phyloP scores from a whole-genome alignment of 2,329 filamentous ascomycete genomes.

The Lachnellula cervina region DNA sequence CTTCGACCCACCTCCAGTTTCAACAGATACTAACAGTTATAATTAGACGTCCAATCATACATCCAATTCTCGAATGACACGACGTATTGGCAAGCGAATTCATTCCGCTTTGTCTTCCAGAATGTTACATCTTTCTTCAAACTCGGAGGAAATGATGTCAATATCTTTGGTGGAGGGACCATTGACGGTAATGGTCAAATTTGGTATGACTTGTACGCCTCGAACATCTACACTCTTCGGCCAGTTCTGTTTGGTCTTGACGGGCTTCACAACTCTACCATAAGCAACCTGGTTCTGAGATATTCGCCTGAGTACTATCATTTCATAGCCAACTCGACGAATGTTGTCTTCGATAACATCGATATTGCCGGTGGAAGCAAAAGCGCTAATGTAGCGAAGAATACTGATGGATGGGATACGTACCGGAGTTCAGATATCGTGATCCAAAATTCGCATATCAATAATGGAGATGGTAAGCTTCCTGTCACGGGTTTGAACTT shows the following conservation, averaged over 20 bases:
- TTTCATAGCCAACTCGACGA: constrained; percentile 59
- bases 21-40: background rate
- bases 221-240: constrained; percentile 51
- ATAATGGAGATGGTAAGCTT: constrained; percentile 53
- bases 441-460: constrained; percentile 60
- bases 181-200: constrained; percentile 61
- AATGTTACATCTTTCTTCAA: constrained; percentile 64
- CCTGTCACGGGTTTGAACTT: background rate
- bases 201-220: constrained; percentile 54
- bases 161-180: constrained; percentile 61
- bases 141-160: constrained; percentile 60
- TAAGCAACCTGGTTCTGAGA: constrained; percentile 55
- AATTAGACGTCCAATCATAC: constrained; percentile 50
- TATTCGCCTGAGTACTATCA: constrained; percentile 59
- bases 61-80: constrained; percentile 63
- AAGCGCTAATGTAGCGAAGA: constrained; percentile 54
- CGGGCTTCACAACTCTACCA: constrained; percentile 51
- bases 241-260: constrained; percentile 55
- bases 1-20: background rate
- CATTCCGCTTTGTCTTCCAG: constrained; percentile 61
- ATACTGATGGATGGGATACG: constrained; percentile 63
- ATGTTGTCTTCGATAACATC: constrained; percentile 60
- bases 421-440: constrained; percentile 58
- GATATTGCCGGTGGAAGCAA: constrained; percentile 51
- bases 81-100: constrained; percentile 62